phyloP scores from a whole-genome alignment of 768 basidiomycete genomes.

The Asterophora lycoperdoides region DNA sequence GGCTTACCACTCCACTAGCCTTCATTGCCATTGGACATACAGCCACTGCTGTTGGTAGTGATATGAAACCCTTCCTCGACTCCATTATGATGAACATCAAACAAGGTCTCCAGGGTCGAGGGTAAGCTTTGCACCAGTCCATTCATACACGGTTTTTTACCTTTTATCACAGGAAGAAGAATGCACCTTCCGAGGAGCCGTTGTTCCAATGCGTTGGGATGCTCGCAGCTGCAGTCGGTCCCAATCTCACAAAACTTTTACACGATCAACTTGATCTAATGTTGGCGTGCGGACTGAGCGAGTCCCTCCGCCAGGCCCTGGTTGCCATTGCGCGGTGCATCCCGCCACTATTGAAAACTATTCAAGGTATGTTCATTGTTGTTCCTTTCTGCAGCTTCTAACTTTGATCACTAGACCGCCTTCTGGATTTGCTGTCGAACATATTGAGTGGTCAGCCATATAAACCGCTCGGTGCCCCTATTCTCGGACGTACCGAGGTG shows the following conservation, averaged over 20 bases:
- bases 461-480: constrained; percentile 83
- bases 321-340: constrained; percentile 83
- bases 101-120: constrained; percentile 78
- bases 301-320: constrained; percentile 80
- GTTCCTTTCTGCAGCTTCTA: neutral
- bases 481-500: constrained; percentile 52
- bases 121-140: constrained; percentile 42
- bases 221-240: constrained; percentile 92
- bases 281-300: constrained; percentile 91
- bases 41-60: constrained; percentile 84
- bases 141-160: neutral
- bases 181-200: constrained; percentile 88
- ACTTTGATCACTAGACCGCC: constrained; percentile 55
- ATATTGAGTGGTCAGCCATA: constrained; percentile 83
- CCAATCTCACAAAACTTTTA: constrained; percentile 89
- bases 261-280: constrained; percentile 97
- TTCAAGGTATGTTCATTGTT: constrained; percentile 62
- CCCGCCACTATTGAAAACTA: constrained; percentile 83
- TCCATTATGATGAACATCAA: constrained; percentile 88
- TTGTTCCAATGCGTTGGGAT: constrained; percentile 98
- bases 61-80: constrained; percentile 95
- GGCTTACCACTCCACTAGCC: constrained; percentile 42
- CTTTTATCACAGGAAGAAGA: constrained; percentile 60
- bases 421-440: constrained; percentile 78
- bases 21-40: constrained; percentile 97